Percentiles rank a stretch among this genome's conserved stretches.
phyloP scores from a whole-genome alignment of 2,329 filamentous ascomycete genomes.

The Thielaviopsis musarum region DNA sequence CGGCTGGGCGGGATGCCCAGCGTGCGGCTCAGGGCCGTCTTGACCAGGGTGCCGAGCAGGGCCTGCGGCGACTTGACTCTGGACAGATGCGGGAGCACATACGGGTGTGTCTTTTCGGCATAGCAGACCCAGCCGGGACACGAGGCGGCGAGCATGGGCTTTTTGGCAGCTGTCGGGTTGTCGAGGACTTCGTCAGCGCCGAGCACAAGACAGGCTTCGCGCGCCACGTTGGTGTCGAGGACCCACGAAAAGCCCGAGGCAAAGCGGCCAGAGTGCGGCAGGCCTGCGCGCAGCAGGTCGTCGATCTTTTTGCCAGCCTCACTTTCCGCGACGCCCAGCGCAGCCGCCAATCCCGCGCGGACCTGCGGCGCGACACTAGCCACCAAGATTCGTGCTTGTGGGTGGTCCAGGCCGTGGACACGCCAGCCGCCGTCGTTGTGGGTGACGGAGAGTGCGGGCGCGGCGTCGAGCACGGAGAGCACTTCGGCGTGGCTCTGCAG shows the following conservation, averaged over 20 bases:
- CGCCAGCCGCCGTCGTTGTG: conserved; percentile 14
- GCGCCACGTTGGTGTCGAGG: conserved; percentile 70
- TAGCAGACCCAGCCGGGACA: conserved; percentile 99
- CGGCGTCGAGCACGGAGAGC: conserved; percentile 59
- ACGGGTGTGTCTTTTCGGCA: conserved; percentile 91
- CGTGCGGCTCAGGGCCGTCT: conserved; percentile 61
- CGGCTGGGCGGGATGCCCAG: conserved; percentile 57
- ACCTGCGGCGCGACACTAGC: conserved; percentile 88
- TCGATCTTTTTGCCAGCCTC: conserved; percentile 71
- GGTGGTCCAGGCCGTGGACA: conserved; percentile 37
- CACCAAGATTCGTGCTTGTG: conserved; percentile 62
- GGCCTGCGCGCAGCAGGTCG: conserved; percentile 51
- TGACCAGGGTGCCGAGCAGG: conserved; percentile 74
- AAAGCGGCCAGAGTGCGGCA: conserved; percentile 53
- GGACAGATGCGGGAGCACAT: conserved; percentile 81
- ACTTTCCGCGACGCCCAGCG: conserved; percentile 54
- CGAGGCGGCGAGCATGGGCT: conserved; percentile 65
- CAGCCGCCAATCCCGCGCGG: conserved; percentile 73
- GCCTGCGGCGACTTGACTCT: conserved; percentile 89
- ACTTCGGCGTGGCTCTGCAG: conserved; percentile 90
- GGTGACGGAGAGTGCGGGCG: conserved; percentile 27
- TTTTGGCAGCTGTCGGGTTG: conserved; percentile 15
- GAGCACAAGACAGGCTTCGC: conserved; percentile 69
- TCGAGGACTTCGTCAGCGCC: conserved; percentile 53
- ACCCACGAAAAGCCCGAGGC: conserved; percentile 76